Evolutionary conservation across 1,284 basidiomycete genomes (phyloP).

Genomic region (Fistulinella staudtii): DNA sequence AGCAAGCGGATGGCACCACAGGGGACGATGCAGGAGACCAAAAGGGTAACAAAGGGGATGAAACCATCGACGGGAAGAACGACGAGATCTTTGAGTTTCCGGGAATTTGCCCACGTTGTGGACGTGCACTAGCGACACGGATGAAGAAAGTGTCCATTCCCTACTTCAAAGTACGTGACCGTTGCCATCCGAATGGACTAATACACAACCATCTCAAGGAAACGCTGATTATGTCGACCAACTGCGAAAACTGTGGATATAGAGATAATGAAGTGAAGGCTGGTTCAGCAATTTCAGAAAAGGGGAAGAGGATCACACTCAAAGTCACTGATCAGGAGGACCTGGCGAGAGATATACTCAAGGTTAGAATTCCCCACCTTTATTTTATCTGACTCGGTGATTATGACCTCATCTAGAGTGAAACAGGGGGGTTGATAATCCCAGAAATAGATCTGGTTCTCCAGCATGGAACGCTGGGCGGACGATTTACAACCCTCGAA

Average conservation of each 20-base stretch:
- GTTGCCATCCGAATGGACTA: background rate
- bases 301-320: conserved; percentile 85
- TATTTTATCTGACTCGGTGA: background rate
- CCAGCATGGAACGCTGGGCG: conserved; percentile 92
- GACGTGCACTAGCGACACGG: conserved; percentile 76
- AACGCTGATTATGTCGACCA: conserved; percentile 97
- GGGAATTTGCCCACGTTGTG: conserved; percentile 87
- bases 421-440: conserved; percentile 86
- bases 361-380: conserved; percentile 45
- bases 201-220: conserved; percentile 52
- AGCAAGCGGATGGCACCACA: conserved; percentile 34
- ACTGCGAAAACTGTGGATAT: conserved; percentile 94
- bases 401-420: conserved; percentile 53
- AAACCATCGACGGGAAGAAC: conserved; percentile 36
- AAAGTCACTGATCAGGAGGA: conserved; percentile 94
- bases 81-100: conserved; percentile 93
- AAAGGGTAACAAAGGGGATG: conserved; percentile 28
- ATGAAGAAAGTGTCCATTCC: conserved; percentile 99
- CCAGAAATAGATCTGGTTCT: conserved; percentile 95
- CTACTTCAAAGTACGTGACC: conserved; percentile 81
- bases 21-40: conserved; percentile 33
- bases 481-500: conserved; percentile 97
- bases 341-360: conserved; percentile 90
- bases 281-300: conserved; percentile 80
- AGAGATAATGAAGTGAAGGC: conserved; percentile 98